A percentile compares a stretch with the other conserved stretches of the same genome.
Evolutionary conservation across 2,329 filamentous ascomycete genomes (phyloP).

Genomic region (Curvularia spicifera): DNA sequence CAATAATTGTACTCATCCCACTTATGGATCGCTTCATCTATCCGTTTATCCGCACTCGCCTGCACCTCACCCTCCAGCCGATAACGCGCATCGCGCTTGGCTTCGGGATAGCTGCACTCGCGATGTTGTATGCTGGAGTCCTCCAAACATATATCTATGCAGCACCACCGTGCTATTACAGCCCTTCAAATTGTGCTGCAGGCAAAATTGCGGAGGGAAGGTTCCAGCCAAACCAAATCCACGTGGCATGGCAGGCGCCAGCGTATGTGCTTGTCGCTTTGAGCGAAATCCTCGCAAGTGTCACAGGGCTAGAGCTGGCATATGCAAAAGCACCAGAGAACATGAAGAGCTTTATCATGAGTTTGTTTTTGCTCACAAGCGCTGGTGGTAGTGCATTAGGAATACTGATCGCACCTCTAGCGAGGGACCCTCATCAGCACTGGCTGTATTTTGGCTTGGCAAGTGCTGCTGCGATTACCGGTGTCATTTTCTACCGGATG

Average conservation of each 20-base stretch:
- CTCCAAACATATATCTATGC: conserved; percentile 64
- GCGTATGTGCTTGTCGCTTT: conserved; percentile 56
- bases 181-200: conserved; percentile 49
- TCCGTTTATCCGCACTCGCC: conserved; percentile 51
- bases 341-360: conserved; percentile 59
- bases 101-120: conserved; percentile 60
- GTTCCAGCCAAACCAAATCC: conserved; percentile 51
- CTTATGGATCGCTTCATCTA: conserved; percentile 55
- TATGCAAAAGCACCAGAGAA: conserved; percentile 55
- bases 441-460: conserved; percentile 71
- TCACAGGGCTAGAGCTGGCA: conserved; percentile 57
- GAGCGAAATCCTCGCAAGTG: conserved; percentile 55
- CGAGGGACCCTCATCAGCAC: conserved; percentile 68
- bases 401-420: conserved; percentile 65
- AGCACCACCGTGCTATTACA: conserved; percentile 60
- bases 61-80: conserved; percentile 53
- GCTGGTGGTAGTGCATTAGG: conserved; percentile 66
- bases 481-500: conserved; percentile 60
- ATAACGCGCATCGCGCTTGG: conserved; percentile 62
- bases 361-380: conserved; percentile 66
- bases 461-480: conserved; percentile 56
- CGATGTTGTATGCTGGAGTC: conserved; percentile 63
- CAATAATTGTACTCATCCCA: conserved; percentile 56
- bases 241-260: conserved; percentile 55
- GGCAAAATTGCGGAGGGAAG: conserved; percentile 38